Conservation (phyloP, 1,284 basidiomycete species). For the Hymenochaete sp. region DNA sequence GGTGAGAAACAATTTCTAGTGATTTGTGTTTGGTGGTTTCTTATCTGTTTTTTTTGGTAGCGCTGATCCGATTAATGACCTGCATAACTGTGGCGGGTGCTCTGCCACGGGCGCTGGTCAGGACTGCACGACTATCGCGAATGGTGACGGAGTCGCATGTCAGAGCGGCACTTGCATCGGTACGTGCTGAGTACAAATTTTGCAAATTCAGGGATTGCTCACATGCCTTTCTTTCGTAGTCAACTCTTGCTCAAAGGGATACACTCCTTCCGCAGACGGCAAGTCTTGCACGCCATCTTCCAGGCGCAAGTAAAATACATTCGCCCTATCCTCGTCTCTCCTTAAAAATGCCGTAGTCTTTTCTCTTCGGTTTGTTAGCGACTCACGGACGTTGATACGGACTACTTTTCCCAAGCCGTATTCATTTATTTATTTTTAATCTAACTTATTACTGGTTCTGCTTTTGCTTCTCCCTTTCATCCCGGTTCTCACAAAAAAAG, state of each 20-base stretch:
- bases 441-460: no score
- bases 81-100: constrained; percentile 37
- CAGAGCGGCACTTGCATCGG: constrained; percentile 26
- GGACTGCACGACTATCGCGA: constrained; percentile 34
- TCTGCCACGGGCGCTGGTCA: constrained; percentile 30
- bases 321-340: no score
- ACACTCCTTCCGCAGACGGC: constrained; percentile 1
- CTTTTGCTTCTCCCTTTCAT: no score
- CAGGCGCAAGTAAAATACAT: not conserved
- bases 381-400: no score
- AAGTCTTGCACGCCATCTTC: not conserved
- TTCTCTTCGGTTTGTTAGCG: no score
- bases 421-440: no score
- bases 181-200: constrained; percentile 17
- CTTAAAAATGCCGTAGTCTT: no score
- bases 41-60: not conserved
- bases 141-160: constrained; percentile 32
- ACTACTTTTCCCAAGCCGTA: no score
- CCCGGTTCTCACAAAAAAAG: no score
- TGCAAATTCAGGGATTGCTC: not conserved
- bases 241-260: constrained; percentile 1
- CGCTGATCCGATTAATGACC: constrained; percentile 19
- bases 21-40: not conserved
- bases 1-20: constrained; percentile 13
- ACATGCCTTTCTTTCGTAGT: not conserved